Conservation (phyloP, 352 stramenopile genomes). For the Globisporangium megalacanthum region DNA sequence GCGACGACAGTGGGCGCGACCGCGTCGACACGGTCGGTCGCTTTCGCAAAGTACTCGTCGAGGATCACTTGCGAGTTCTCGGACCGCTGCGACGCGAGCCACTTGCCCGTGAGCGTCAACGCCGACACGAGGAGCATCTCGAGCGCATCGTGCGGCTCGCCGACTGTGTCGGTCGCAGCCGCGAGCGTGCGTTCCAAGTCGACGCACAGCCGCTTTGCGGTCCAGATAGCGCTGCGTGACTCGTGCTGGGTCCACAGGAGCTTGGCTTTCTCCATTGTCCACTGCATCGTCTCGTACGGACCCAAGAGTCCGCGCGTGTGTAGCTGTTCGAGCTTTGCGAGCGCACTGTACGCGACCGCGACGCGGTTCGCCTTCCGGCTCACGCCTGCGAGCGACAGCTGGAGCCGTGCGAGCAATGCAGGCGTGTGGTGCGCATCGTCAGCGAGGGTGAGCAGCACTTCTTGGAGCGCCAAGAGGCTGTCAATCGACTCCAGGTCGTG, state of each 20-base stretch:
- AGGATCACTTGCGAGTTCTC: conserved; percentile 91
- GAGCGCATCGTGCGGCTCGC: conserved; percentile 18
- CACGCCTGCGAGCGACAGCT: conserved; percentile 45
- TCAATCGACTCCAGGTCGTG: conserved; percentile 57
- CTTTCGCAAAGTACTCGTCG: conserved; percentile 88
- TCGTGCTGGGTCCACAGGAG: conserved; percentile 76
- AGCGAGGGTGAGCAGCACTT: conserved; percentile 45
- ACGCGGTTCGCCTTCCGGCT: conserved; percentile 62
- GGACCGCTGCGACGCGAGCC: conserved; percentile 91
- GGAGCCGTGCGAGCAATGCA: conserved; percentile 35
- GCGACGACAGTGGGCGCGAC: conserved; percentile 32
- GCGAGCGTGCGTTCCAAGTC: conserved; percentile 30
- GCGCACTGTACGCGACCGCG: conserved; percentile 59
- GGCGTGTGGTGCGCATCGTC: conserved; percentile 18
- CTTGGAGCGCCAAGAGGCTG: conserved; percentile 53
- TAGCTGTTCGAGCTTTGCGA: conserved; percentile 60
- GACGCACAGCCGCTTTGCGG: conserved; percentile 44
- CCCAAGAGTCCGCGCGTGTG: conserved; percentile 23
- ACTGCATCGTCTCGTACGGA: conserved; percentile 43
- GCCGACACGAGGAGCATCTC: conserved; percentile 55
- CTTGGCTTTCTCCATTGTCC: conserved; percentile 75
- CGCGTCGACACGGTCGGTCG: conserved; percentile 51
- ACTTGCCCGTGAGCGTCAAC: conserved; percentile 85
- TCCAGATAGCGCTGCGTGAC: conserved; percentile 65
- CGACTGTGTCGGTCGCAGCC: conserved; percentile 9